A percentile compares a stretch with the other conserved stretches of the same genome.
These are phyloP conservation scores for Spathaspora hagerdaliae DNA, from an alignment of 805 yeast species.

Conservation along the genomic window DNA sequence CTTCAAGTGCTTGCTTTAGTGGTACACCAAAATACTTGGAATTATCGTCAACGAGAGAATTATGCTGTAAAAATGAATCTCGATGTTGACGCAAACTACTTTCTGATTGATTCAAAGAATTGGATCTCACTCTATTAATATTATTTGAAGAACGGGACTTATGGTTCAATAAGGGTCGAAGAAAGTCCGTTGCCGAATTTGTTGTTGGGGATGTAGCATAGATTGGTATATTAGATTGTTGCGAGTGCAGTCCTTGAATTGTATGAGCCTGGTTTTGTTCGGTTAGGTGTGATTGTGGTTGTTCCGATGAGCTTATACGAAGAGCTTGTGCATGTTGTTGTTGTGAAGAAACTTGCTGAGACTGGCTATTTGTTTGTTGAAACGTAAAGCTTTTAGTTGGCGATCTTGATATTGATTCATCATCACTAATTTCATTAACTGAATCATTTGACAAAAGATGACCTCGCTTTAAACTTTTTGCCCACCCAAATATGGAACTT, in stretches of 20 bases:
- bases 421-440: slow-evolving; percentile 28
- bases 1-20: slow-evolving; percentile 60
- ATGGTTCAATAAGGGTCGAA: slow-evolving; percentile 47
- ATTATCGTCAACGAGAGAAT: slow-evolving; percentile 41
- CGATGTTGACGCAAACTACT: slow-evolving; percentile 42
- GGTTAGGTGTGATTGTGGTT: too few relatives aligned
- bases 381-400: slow-evolving; percentile 2
- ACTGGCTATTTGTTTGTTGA: slow-evolving; percentile 1
- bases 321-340: neutral
- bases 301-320: neutral
- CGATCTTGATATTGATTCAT: slow-evolving; percentile 7
- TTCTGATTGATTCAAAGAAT: slow-evolving; percentile 28
- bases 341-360: neutral
- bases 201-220: slow-evolving; percentile 5
- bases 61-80: slow-evolving; percentile 46
- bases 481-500: slow-evolving; percentile 42
- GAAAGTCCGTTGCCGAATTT: slow-evolving; percentile 17
- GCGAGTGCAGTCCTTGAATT: slow-evolving; percentile 2
- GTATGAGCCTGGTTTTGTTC: neutral
- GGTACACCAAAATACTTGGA: slow-evolving; percentile 76
- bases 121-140: slow-evolving; percentile 36
- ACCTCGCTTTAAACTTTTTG: slow-evolving; percentile 37
- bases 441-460: slow-evolving; percentile 34
- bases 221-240: slow-evolving; percentile 1
- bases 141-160: slow-evolving; percentile 50